Conservation (phyloP, 441 rosid genomes). For the Eutrema salsugineum region DNA sequence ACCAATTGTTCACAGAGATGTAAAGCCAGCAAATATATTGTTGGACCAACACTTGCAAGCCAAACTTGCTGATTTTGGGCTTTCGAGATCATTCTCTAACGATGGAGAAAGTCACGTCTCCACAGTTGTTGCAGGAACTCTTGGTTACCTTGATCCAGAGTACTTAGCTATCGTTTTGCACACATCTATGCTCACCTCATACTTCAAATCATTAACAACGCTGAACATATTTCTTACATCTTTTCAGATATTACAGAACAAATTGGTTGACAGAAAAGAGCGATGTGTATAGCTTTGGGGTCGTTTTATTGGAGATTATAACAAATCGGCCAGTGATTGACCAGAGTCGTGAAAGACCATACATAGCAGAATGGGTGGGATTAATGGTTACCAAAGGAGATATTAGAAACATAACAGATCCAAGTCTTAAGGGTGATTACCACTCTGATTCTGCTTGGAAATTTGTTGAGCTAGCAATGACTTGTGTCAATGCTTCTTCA, state of each 20-base stretch:
- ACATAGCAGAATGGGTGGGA: conserved; percentile 42
- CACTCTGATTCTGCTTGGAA: conserved; percentile 51
- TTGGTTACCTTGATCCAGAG: conserved; percentile 50
- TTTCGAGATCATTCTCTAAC: conserved; percentile 28
- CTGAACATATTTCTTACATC: neutral
- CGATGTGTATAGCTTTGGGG: conserved; percentile 42
- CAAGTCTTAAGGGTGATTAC: conserved; percentile 39
- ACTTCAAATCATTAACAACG: neutral
- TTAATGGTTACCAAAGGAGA: conserved; percentile 42
- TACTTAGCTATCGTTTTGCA: neutral
- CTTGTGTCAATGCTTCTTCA: conserved; percentile 35
- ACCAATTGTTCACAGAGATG: conserved; percentile 43
- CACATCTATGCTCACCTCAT: neutral
- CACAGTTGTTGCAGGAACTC: conserved; percentile 40
- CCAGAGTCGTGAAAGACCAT: conserved; percentile 11
- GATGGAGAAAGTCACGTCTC: conserved; percentile 33
- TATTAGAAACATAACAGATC: conserved; percentile 41
- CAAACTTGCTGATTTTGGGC: conserved; percentile 46
- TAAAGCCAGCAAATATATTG: conserved; percentile 42
- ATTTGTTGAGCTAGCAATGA: conserved; percentile 48
- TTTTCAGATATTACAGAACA: conserved; percentile 32
- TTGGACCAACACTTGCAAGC: conserved; percentile 34
- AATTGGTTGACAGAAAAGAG: conserved; percentile 33
- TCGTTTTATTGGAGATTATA: conserved; percentile 36
- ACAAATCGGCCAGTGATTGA: conserved; percentile 26